Percentiles rank a stretch among this genome's conserved stretches.
phyloP scores from a whole-genome alignment of 371 early-diverging fungal species.

The Circinella minor region DNA sequence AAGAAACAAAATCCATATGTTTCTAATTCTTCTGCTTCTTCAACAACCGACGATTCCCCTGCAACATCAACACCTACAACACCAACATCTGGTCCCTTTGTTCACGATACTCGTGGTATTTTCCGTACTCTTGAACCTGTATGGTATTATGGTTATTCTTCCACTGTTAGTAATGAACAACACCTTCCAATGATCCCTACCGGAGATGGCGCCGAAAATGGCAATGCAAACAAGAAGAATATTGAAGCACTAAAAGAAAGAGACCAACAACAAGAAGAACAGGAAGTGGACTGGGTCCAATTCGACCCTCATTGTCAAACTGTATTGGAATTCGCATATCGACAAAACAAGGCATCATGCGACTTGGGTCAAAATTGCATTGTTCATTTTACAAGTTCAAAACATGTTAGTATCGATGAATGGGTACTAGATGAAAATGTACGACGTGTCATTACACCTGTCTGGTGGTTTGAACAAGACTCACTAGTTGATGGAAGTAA shows the following conservation, averaged over 20 bases:
- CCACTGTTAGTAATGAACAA: slow-evolving; percentile 3
- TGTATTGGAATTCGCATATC: slow-evolving; percentile 26
- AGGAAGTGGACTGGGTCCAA: slow-evolving; percentile 25
- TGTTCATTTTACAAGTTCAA: not conserved
- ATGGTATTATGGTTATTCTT: slow-evolving; percentile 34
- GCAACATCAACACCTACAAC: slow-evolving; percentile 28
- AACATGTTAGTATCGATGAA: not conserved
- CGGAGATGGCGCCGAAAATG: no score
- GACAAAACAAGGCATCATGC: slow-evolving; percentile 20
- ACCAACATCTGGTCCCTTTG: slow-evolving; percentile 24
- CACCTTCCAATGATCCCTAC: not conserved
- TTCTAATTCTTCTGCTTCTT: slow-evolving; percentile 13
- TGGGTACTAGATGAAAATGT: slow-evolving; percentile 27
- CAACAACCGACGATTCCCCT: slow-evolving; percentile 4
- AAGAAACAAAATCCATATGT: not conserved
- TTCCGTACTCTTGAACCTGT: slow-evolving; percentile 51
- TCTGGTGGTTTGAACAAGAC: slow-evolving; percentile 57
- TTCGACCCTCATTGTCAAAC: slow-evolving; percentile 37
- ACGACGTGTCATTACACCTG: slow-evolving; percentile 41
- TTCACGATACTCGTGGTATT: slow-evolving; percentile 40
- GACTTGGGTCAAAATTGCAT: slow-evolving; percentile 11
- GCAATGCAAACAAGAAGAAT: not conserved
- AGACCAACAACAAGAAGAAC: slow-evolving; percentile 1
- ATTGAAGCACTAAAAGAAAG: slow-evolving; percentile 22
- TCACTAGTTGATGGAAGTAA: slow-evolving; percentile 36